Evolutionary conservation across 192 early-diverging fungal species (phyloP).

Genomic region (Coemansia sp.): DNA sequence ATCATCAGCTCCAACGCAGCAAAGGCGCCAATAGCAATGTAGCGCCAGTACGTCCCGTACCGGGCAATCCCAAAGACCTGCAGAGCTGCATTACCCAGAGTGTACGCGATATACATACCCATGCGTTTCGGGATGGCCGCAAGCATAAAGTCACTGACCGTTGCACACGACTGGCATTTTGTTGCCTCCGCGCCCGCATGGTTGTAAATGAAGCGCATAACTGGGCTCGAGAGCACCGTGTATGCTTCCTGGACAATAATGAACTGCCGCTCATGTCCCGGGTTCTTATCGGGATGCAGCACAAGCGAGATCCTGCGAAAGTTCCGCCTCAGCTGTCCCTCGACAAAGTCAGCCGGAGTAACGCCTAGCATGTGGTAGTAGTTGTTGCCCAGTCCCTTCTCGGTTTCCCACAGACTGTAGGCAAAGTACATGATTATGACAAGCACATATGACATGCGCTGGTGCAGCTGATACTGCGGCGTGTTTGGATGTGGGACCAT

Average conservation of each 20-base stretch:
- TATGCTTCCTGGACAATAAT: conserved; percentile 77
- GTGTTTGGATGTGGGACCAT: conserved; percentile 39
- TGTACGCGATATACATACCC: conserved; percentile 27
- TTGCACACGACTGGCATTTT: conserved; percentile 60
- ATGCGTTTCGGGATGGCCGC: conserved; percentile 51
- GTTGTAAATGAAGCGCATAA: conserved; percentile 69
- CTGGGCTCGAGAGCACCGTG: conserved; percentile 67
- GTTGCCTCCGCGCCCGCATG: conserved; percentile 62
- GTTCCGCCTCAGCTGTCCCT: conserved; percentile 34
- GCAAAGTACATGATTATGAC: conserved; percentile 34
- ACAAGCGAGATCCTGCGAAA: conserved; percentile 60
- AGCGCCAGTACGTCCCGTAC: conserved; percentile 50
- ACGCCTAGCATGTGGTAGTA: conserved; percentile 52
- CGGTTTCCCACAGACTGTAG: conserved; percentile 44
- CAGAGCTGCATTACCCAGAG: conserved; percentile 39
- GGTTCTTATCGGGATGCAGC: conserved; percentile 67
- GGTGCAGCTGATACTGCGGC: conserved; percentile 24
- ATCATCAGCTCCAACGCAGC: conserved; percentile 43
- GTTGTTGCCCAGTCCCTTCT: conserved; percentile 32
- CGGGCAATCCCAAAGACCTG: conserved; percentile 45
- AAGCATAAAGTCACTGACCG: conserved; percentile 84
- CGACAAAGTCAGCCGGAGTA: conserved; percentile 18
- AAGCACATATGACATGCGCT: conserved; percentile 39
- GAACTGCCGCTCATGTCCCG: conserved; percentile 67
- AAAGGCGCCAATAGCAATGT: conserved; percentile 43